Evolutionary conservation across 768 basidiomycete species (phyloP).

Genomic region (Calvatia gigantea): DNA sequence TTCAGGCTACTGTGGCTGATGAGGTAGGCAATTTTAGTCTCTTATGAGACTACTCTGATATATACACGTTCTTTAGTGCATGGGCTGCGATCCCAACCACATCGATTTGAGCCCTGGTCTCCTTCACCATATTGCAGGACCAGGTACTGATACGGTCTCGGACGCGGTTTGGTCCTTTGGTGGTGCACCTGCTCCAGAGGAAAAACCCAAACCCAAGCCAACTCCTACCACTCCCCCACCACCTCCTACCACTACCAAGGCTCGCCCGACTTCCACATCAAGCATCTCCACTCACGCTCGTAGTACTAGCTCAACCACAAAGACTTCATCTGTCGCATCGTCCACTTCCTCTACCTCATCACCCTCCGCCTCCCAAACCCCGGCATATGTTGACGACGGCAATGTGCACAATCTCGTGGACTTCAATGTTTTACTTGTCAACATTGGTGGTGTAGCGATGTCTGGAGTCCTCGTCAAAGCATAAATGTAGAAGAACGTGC

Average conservation of each 20-base stretch:
- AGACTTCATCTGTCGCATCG: background rate
- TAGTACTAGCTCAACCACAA: background rate
- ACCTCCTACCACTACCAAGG: slow-evolving; percentile 15
- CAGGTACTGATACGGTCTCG: slow-evolving; percentile 28
- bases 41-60: background rate
- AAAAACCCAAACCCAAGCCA: slow-evolving; percentile 18
- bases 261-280: slow-evolving; percentile 18
- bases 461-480: background rate
- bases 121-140: slow-evolving; percentile 37
- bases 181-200: slow-evolving; percentile 18
- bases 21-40: slow-evolving; percentile 25
- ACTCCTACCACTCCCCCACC: slow-evolving; percentile 19
- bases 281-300: background rate
- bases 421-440: slow-evolving; percentile 3
- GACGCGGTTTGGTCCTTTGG: slow-evolving; percentile 38
- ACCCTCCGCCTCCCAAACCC: background rate
- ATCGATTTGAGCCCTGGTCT: slow-evolving; percentile 46
- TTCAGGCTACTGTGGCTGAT: slow-evolving; percentile 42
- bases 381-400: background rate
- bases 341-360: background rate
- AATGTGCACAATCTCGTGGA: slow-evolving; percentile 5
- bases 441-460: background rate
- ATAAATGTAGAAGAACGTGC: background rate
- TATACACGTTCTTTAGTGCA: slow-evolving; percentile 28
- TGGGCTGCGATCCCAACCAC: slow-evolving; percentile 32